Percentiles rank a stretch among this genome's conserved stretches.
Evolutionary conservation across 305 asterid genomes (phyloP).

Genomic region (Nicotiana rustica): DNA sequence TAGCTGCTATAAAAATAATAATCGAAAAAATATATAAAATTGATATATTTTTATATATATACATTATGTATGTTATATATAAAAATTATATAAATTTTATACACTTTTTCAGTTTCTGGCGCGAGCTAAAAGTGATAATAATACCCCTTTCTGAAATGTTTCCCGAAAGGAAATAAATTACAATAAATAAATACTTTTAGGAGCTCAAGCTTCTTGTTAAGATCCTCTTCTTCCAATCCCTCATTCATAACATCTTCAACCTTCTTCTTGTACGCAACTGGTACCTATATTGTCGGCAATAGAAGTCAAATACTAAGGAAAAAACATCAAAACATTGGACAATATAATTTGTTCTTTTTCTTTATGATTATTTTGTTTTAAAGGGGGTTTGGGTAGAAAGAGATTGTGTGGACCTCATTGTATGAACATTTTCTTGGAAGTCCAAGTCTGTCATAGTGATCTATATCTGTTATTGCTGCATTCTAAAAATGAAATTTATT

Average conservation of each 20-base stretch:
- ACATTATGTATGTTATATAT: too few relatives aligned
- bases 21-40: too few relatives aligned
- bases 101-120: too few relatives aligned
- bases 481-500: slow-evolving; percentile 45
- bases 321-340: background rate
- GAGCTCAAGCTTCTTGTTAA: slow-evolving; percentile 55
- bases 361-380: background rate
- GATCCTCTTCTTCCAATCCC: slow-evolving; percentile 59
- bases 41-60: too few relatives aligned
- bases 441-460: slow-evolving; percentile 79
- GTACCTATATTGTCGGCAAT: slow-evolving; percentile 47
- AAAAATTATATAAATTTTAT: too few relatives aligned
- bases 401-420: slow-evolving; percentile 56
- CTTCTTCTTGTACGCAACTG: slow-evolving; percentile 59
- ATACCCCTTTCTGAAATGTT: background rate
- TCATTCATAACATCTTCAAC: slow-evolving; percentile 54
- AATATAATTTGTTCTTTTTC: background rate
- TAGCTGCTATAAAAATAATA: too few relatives aligned
- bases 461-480: slow-evolving; percentile 87
- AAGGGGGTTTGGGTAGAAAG: background rate
- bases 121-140: too few relatives aligned
- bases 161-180: background rate
- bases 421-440: slow-evolving; percentile 64
- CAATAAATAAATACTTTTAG: slow-evolving; percentile 47
- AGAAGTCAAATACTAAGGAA: background rate